Conservation (phyloP, 106 monocot species). For the Dioscorea zingiberensis region DNA sequence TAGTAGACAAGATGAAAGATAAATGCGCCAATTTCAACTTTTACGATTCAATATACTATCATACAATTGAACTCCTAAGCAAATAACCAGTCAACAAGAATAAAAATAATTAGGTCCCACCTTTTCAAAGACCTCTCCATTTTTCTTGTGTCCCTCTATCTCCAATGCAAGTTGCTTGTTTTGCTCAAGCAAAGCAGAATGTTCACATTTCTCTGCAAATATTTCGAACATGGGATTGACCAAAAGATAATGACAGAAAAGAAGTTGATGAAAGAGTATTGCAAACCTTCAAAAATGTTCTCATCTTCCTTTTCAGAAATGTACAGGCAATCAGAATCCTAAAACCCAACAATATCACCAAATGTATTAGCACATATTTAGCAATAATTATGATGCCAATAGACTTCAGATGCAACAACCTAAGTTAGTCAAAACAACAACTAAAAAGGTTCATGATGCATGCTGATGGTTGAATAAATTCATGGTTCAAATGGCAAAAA, state of each 20-base stretch:
- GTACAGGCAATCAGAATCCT: conserved; percentile 70
- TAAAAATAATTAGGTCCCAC: conserved; percentile 18
- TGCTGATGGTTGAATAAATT: too few species aligned
- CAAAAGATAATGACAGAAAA: neutral
- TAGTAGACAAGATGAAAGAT: neutral
- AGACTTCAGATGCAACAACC: too few species aligned
- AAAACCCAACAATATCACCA: too few species aligned
- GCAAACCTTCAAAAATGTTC: conserved; percentile 26
- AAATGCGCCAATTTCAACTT: neutral
- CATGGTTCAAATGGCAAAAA: too few species aligned
- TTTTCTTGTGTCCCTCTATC: conserved; percentile 33
- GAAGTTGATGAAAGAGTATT: neutral
- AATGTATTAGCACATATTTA: too few species aligned
- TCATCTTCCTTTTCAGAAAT: conserved; percentile 40
- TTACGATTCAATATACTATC: neutral
- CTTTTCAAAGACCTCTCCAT: conserved; percentile 42
- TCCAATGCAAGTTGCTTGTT: conserved; percentile 41
- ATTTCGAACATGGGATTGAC: neutral
- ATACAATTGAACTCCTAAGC: neutral
- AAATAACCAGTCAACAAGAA: neutral
- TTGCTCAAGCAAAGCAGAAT: conserved; percentile 21
- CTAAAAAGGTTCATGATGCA: too few species aligned
- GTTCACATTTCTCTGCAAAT: conserved; percentile 21
- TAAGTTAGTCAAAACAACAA: too few species aligned
- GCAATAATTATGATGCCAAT: too few species aligned